Evolutionary conservation across 2,329 filamentous ascomycete genomes (phyloP), one percentile per base, ranked within the genome.

Genomic region (Pseudocercospora musae): DNA sequence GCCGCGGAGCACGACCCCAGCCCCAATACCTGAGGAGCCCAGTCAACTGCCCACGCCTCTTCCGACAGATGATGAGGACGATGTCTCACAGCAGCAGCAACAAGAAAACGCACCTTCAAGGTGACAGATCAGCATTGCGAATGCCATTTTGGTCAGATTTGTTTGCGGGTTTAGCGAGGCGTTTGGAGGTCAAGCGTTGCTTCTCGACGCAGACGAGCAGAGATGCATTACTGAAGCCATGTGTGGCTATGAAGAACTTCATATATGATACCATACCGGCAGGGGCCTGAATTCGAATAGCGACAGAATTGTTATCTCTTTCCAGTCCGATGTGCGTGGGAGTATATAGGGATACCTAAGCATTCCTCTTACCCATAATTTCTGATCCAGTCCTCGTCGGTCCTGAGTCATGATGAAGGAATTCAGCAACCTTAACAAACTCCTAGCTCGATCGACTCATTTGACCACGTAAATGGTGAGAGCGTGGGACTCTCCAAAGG

Each of bases 61-160:
- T 10, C 25, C 65, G 15, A 72, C 64, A 8, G 68, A 72, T 55
- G 69, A 71, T 44, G 67, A 70, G 48, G 65, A 69, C 18, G 69
- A 70, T 37, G 25, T n/a, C 20, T 21, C 53, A 9, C 56, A 52
- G 20, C 58, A 62, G 53, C 50, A 60, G 29, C 55, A 54, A 25
- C 55, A 54, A 25, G 20, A 52, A 49, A 18, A 23, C 10, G 21
- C 46, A 37, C n/a, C 15, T 21, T 25, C 48, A 52, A 52, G 48
- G 21, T 8, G 37, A 55, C 33, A 60, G 46, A 60, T 42, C 49
- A 54, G n/a, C 46, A 57, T 10, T 8, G n/a, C 18, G n/a, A 54
- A 13, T 52, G 21, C n/a, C 7, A 40, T 18, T 40, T 40, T 40
- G 48, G 10, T 52, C 25, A 10, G 11, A 29, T 27, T 25, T 52